phyloP scores from a whole-genome alignment of 2,329 filamentous ascomycete genomes.

The Xylaria polymorpha region DNA sequence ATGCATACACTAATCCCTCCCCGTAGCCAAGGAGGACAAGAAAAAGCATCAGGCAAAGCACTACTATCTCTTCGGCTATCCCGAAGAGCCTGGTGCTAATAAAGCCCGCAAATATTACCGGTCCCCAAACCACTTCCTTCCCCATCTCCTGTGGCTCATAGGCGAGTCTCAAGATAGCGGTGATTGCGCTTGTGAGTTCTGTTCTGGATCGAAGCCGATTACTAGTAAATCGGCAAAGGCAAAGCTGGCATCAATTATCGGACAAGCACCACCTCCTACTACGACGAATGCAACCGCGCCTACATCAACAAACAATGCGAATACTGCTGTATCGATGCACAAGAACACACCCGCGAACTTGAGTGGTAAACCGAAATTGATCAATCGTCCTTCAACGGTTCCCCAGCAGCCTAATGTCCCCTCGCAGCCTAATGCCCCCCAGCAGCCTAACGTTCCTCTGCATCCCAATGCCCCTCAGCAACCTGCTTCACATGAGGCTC shows the following conservation, averaged over 20 bases:
- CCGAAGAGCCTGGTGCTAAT: constrained; percentile 33
- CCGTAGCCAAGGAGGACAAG: constrained; percentile 31
- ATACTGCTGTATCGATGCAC: not conserved
- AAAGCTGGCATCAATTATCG: constrained; percentile 13
- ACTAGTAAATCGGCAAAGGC: constrained; percentile 31
- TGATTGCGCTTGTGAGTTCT: constrained; percentile 43
- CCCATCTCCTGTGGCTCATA: constrained; percentile 45
- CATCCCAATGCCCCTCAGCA: not conserved
- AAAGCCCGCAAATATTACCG: constrained; percentile 41
- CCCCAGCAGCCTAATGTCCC: not conserved
- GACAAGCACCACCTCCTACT: constrained; percentile 5
- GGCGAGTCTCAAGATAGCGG: constrained; percentile 37
- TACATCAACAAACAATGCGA: not conserved
- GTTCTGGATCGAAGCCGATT: constrained; percentile 35
- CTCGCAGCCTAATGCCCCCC: not conserved
- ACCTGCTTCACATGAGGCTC: constrained; percentile 14
- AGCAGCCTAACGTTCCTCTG: not conserved
- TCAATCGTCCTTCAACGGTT: constrained; percentile 2
- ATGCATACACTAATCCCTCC: constrained; percentile 14
- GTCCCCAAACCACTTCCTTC: constrained; percentile 44
- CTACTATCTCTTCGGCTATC: constrained; percentile 46
- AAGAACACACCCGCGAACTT: constrained; percentile 1
- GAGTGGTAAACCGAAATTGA: constrained; percentile 9
- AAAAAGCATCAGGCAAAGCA: constrained; percentile 34
- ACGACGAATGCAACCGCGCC: constrained; percentile 4